Percentiles rank a stretch among this genome's conserved stretches.
phyloP scores from a whole-genome alignment of 768 basidiomycete genomes.

The Imleria badia region DNA sequence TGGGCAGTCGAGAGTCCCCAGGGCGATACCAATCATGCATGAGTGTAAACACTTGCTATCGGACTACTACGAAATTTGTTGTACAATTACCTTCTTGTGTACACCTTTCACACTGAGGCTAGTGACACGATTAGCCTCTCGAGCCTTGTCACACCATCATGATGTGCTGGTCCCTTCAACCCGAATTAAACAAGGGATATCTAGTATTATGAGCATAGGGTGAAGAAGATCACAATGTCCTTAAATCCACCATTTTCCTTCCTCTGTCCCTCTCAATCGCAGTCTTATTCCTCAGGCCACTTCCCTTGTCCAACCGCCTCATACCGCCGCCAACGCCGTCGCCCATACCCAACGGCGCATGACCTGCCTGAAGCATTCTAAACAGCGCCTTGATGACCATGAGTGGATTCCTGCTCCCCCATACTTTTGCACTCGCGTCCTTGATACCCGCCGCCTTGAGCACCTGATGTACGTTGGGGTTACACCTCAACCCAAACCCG shows the following conservation, averaged over 20 bases:
- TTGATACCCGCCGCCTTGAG: constrained; percentile 93
- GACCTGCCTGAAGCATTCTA: constrained; percentile 82
- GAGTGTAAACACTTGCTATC: too few relatives aligned
- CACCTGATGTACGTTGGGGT: constrained; percentile 85
- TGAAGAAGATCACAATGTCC: constrained; percentile 40
- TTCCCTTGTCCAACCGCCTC: constrained; percentile 70
- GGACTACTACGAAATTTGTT: too few relatives aligned
- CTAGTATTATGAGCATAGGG: background rate
- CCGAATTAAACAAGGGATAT: background rate
- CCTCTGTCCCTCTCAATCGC: constrained; percentile 84
- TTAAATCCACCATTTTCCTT: constrained; percentile 67
- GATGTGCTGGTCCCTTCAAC: too few relatives aligned
- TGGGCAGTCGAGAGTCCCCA: too few relatives aligned
- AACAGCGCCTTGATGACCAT: constrained; percentile 81
- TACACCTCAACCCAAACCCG: constrained; percentile 91
- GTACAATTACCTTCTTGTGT: too few relatives aligned
- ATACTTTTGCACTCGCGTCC: constrained; percentile 92
- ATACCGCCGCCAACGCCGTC: constrained; percentile 76
- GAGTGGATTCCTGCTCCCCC: constrained; percentile 81
- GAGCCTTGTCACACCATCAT: too few relatives aligned
- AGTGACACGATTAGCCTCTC: too few relatives aligned
- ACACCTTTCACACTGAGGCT: too few relatives aligned
- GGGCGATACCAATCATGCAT: too few relatives aligned
- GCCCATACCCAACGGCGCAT: constrained; percentile 78
- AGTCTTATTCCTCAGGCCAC: constrained; percentile 63